Evolutionary conservation across 306 rosid species (phyloP), one percentile per base, ranked within the genome.

Genomic region (Medicago arabica): DNA sequence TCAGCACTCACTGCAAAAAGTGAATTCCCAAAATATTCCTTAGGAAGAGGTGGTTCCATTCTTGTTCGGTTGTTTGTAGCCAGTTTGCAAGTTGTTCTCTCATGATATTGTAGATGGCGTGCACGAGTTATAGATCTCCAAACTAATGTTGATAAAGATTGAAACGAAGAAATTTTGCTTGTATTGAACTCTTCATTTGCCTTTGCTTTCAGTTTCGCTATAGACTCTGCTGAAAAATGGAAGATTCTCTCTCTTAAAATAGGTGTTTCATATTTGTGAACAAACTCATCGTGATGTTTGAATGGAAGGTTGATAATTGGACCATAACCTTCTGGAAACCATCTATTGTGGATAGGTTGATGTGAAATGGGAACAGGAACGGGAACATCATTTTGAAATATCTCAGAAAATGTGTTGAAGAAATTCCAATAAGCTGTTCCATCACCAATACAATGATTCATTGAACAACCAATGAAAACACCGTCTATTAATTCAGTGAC

Each of bases 401-500:
- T 85, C 28, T 90, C 81, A 5, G 97, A 90, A 88, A 83, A 84
- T 2, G 74, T 14, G 7, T 86, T 93, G 18, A 85, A 84, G 85
- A 90, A 89, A 51, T 74, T 74, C 98, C 91, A 93, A 67, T 67
- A 88, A 8, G 89, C 65, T 13, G 87, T 87, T 8, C 93, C 95
- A 58, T 93, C 90, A 5, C 7, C 89, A 3, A 89, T 3, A 11
- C 0, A 0, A n/a, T 91, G 97, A 61, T 85, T 87, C 73, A 88
- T 63, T 50, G 96, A 90, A 57, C 88, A 86, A 1, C 92, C 98
- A 0, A 93, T 78, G 87, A 89, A 89, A 55, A 91, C 75, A 7
- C 90, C 97, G 47, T 91, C 96, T 0, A 61, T 2, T 2, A 91
- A 40, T 21, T 93, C 90, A 0, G 96, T 89, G 40, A 89, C 87